phyloP scores from a whole-genome alignment of 257 asterid species.

The Nicotiana attenuata region DNA sequence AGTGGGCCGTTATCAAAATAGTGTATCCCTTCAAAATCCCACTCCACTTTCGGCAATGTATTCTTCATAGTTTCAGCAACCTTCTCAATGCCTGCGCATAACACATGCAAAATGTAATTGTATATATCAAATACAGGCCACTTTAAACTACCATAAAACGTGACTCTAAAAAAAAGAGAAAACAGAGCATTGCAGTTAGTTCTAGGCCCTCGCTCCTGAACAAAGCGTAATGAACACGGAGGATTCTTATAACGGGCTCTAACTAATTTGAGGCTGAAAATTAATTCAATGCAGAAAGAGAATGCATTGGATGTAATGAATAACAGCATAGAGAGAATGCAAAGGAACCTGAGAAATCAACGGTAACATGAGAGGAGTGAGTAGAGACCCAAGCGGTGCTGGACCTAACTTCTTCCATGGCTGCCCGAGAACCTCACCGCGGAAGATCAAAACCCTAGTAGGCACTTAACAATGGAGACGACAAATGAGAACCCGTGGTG shows the following conservation, averaged over 20 bases:
- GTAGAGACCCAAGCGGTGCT: conserved; percentile 91
- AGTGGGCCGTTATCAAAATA: conserved; percentile 89
- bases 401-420: conserved; percentile 79
- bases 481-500: background rate
- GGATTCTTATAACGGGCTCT: background rate
- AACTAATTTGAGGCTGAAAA: background rate
- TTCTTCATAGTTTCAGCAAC: conserved; percentile 64
- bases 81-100: conserved; percentile 57
- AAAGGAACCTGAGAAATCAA: conserved; percentile 60
- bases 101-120: background rate
- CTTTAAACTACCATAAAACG: background rate
- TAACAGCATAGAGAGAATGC: conserved; percentile 2
- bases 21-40: conserved; percentile 97
- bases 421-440: background rate
- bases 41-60: conserved; percentile 77
- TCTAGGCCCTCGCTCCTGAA: background rate
- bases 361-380: conserved; percentile 71
- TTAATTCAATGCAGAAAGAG: background rate
- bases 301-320: background rate
- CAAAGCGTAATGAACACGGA: background rate
- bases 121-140: background rate
- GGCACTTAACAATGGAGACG: background rate
- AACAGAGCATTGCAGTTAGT: background rate
- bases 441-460: background rate
- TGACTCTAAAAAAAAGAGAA: background rate